Conservation (phyloP, 75 land plant species). For the Sequoiadendron giganteum region DNA sequence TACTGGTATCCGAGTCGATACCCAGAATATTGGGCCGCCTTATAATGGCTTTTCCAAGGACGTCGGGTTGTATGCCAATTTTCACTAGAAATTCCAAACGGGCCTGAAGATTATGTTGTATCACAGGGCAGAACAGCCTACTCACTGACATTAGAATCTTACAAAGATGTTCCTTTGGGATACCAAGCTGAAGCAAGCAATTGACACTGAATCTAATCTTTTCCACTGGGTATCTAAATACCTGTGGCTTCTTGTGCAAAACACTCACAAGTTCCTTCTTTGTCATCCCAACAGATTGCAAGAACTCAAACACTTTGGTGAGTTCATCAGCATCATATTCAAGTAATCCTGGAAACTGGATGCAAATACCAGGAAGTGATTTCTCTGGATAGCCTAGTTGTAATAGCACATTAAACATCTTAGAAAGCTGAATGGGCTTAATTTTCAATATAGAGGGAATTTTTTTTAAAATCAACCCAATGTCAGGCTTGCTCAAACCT, state of each 20-base stretch:
- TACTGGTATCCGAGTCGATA: constrained; percentile 19
- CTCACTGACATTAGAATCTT: constrained; percentile 24
- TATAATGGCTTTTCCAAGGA: constrained; percentile 29
- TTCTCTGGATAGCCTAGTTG: neutral
- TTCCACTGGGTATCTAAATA: constrained; percentile 15
- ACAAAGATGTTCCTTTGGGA: constrained; percentile 17
- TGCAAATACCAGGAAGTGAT: neutral
- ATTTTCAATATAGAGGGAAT: too few relatives aligned
- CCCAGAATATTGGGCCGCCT: constrained; percentile 28
- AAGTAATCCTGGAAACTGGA: neutral
- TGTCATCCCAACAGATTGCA: constrained; percentile 18
- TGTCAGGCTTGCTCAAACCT: too few relatives aligned
- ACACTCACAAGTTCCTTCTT: constrained; percentile 19
- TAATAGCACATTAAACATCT: too few relatives aligned
- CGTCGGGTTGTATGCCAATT: constrained; percentile 22
- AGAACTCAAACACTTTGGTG: constrained; percentile 10
- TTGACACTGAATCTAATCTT: constrained; percentile 19
- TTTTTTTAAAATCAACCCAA: too few relatives aligned
- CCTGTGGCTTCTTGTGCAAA: constrained; percentile 22
- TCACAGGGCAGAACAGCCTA: constrained; percentile 27
- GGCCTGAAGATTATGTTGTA: constrained; percentile 19
- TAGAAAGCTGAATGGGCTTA: too few relatives aligned
- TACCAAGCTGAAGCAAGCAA: constrained; percentile 25
- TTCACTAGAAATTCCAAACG: constrained; percentile 25
- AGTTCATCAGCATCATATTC: constrained; percentile 10